Evolutionary conservation across 2,329 filamentous ascomycete species (phyloP).

Genomic region (Diaporthe sp.): DNA sequence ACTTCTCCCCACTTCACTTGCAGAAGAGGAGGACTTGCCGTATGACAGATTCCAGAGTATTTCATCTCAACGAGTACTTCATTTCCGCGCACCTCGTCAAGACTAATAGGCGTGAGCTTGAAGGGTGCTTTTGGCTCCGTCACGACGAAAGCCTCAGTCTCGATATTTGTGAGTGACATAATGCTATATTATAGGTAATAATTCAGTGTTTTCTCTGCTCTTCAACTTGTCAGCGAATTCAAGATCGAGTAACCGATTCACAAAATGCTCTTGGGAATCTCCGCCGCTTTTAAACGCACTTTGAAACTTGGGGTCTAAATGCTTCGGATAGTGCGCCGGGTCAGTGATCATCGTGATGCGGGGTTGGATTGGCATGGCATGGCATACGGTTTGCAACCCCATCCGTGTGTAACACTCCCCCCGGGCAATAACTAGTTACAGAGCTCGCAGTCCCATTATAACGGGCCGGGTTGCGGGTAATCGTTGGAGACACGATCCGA

Average conservation of each 20-base stretch:
- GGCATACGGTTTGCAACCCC: not conserved
- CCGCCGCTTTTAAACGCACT: slow-evolving; percentile 3
- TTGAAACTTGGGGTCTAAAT: not conserved
- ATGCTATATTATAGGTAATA: not conserved
- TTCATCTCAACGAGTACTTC: slow-evolving; percentile 34
- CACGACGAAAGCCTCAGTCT: slow-evolving; percentile 30
- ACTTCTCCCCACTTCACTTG: not conserved
- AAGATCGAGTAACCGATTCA: no score
- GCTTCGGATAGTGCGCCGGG: not conserved
- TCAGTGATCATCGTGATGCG: slow-evolving; percentile 10
- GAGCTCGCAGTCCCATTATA: not conserved
- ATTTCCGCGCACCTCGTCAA: slow-evolving; percentile 31
- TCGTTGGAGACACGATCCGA: not conserved
- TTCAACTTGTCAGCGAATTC: not conserved
- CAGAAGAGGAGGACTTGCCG: not conserved
- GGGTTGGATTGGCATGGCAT: slow-evolving; percentile 11
- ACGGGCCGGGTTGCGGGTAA: not conserved
- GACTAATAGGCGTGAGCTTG: slow-evolving; percentile 25
- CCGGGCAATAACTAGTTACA: not conserved
- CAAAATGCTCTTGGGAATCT: not conserved
- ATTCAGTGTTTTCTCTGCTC: not conserved
- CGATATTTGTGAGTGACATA: slow-evolving; percentile 30
- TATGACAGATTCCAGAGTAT: slow-evolving; percentile 32
- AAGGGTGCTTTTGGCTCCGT: slow-evolving; percentile 26
- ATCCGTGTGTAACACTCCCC: not conserved